Evolutionary conservation across 2,329 filamentous ascomycete genomes (phyloP), one percentile per base, ranked within the genome.

Genomic region (Blastomyces silverae): DNA sequence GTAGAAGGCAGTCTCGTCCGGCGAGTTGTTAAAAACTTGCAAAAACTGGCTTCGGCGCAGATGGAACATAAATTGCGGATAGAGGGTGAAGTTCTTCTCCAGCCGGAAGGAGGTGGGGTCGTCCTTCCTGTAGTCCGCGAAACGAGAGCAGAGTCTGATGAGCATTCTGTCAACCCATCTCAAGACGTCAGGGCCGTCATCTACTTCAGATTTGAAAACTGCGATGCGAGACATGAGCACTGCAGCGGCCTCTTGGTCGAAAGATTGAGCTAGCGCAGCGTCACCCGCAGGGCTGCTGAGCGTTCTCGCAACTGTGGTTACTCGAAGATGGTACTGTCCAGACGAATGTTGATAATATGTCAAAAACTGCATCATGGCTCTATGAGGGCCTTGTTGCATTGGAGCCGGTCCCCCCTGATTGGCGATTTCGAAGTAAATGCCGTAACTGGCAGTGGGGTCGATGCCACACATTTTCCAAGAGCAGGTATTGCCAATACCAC

Each of bases 401-500:
- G 90, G 87, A 60, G 89, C 84, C 20, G 92, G 89, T 8, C 92
- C 92, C 46, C 91, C 92, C 79, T 97, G 94, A 71, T 90, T 91
- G 58, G 94, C 93, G 74, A 99, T 95, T 77, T 99, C 94, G 72
- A 97, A 99, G 79, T 97, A 99, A 68, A 99, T 85, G 67, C 92
- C 94, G 72, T 97, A 97, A 73, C 92, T 97, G 42, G 94, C 87
- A 64, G 87, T 89, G 13, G 94, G 94, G 72, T 97, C 92, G 70
- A 99, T 97, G 70, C 92, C 92, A 73, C 94, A 97, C 93, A 99
- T 97, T 80, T 99, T 99, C 94, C 94, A 99, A 2, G 92, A 93
- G 78, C 93, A 97, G 0, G 94, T 99, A 75, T 97, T 97, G 69
- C 94, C 94, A 71, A 99, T 97, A 73, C 94, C 94, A 72, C 93